Percentiles rank a stretch among this genome's conserved stretches.
Conservation (phyloP, 805 yeast species). For the Candida methanosorbosa region DNA sequence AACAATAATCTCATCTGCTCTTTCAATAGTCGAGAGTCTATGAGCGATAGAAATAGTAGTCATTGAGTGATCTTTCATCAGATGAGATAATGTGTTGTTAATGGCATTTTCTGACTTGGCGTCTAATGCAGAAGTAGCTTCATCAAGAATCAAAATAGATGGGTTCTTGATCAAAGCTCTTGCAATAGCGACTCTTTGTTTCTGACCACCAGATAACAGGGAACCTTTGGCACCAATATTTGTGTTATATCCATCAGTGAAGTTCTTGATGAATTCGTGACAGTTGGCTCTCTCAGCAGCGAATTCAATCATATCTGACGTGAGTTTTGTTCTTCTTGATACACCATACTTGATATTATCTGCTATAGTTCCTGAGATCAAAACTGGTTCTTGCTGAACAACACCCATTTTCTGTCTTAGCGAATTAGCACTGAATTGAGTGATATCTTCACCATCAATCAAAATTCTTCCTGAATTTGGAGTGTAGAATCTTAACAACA, state of each 20-base stretch:
- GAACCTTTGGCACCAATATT: constrained; percentile 77
- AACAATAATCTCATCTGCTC: constrained; percentile 76
- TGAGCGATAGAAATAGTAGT: constrained; percentile 88
- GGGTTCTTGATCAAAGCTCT: constrained; percentile 65
- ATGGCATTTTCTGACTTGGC: constrained; percentile 81
- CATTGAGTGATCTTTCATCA: constrained; percentile 53
- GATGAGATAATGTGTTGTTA: constrained; percentile 55
- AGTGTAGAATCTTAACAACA: constrained; percentile 77
- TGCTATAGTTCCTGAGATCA: constrained; percentile 78
- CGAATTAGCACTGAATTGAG: constrained; percentile 64
- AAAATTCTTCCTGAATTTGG: constrained; percentile 59
- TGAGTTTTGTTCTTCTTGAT: constrained; percentile 37
- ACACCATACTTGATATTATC: constrained; percentile 82
- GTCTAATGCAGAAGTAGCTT: constrained; percentile 91
- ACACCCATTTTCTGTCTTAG: constrained; percentile 72
- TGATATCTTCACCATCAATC: constrained; percentile 60
- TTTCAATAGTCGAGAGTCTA: constrained; percentile 77
- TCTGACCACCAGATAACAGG: constrained; percentile 62
- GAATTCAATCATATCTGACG: constrained; percentile 48
- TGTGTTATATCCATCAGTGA: constrained; percentile 80
- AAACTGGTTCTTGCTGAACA: constrained; percentile 87
- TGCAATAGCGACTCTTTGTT: constrained; percentile 71
- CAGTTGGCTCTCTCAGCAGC: constrained; percentile 76
- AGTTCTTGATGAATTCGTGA: constrained; percentile 52
- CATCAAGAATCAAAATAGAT: constrained; percentile 54